Evolutionary conservation across 2,329 filamentous ascomycete species (phyloP).

Genomic region (Colletotrichum karsti): DNA sequence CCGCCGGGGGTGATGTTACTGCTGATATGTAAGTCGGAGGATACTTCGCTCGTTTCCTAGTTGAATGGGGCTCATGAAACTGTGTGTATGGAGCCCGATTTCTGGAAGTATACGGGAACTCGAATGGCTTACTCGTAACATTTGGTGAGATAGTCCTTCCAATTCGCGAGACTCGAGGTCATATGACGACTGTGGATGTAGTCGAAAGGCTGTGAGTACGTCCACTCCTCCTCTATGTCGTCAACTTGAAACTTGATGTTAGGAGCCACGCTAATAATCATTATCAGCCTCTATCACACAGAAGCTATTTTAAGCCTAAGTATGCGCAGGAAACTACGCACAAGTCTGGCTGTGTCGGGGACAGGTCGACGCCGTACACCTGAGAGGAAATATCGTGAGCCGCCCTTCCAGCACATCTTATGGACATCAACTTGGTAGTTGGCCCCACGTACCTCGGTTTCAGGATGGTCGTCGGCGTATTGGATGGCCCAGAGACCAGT

Average conservation of each 20-base stretch:
- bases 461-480: conserved; percentile 42
- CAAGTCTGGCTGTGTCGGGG: neutral
- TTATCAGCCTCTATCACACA: neutral
- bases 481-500: conserved; percentile 46
- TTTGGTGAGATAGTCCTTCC: conserved; percentile 44
- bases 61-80: neutral
- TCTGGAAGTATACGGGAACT: neutral
- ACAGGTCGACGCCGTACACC: neutral
- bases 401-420: too few species aligned
- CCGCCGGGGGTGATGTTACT: neutral
- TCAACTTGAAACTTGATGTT: conserved; percentile 54
- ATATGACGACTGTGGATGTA: conserved; percentile 34
- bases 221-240: conserved; percentile 44
- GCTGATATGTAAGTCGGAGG: neutral
- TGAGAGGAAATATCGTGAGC: neutral
- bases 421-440: accelerated
- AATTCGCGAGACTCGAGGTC: conserved; percentile 34
- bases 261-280: conserved; percentile 42
- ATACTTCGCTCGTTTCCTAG: too few species aligned
- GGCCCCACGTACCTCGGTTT: conserved; percentile 33
- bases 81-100: accelerated
- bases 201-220: conserved; percentile 40
- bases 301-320: neutral
- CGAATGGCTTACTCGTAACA: conserved; percentile 36
- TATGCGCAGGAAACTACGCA: neutral